Evolutionary conservation across 1,284 basidiomycete species (phyloP), one percentile per base, ranked within the genome.

Genomic region (Sanguinoderma infundibulare): DNA sequence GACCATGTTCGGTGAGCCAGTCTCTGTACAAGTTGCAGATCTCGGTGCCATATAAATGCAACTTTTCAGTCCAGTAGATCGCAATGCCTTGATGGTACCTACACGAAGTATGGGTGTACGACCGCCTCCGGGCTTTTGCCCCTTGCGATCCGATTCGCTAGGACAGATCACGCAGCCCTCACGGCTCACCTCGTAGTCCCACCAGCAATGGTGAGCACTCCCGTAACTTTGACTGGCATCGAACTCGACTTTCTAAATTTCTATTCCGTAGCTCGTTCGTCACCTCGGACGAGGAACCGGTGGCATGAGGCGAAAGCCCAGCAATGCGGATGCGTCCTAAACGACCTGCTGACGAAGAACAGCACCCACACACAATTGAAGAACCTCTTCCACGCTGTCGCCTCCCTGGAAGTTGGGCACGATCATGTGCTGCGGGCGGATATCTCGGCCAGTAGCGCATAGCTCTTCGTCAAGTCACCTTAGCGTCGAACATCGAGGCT

Each of bases 371-470:
- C 34, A 30, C 26, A 28, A 53, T 6, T n/a, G 52, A 14, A 30
- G 36, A 42, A 20, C 26, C 17, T 28, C 20, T 40, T 47, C 55
- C 55, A 58, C 55, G 53, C 53, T 54, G 52, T 54, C 53, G 30
- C 7, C 42, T 22, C 15, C 44, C 10, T 59, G 30, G 51, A 40
- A 34, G 44, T 44, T 6, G 44, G 52, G 36, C 42, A 57, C 24
- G 51, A 57, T 61, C 59, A 50, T 57, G n/a, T 40, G 44, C 55
- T 60, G 59, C 61, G 55, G 51, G 36, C 64, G 64, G 56, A 53
- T 32, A 34, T 40, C 44, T 60, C 59, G 61, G 59, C 22, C 14
- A 42, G 12, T 22, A 36, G 36, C 28, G 26, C 30, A 34, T 40
- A 15, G 24, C 30, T 17, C 39, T 53, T 40, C 35, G 14, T 32